Conservation (phyloP, 352 stramenopile species). For the Phytopythium boreale region DNA sequence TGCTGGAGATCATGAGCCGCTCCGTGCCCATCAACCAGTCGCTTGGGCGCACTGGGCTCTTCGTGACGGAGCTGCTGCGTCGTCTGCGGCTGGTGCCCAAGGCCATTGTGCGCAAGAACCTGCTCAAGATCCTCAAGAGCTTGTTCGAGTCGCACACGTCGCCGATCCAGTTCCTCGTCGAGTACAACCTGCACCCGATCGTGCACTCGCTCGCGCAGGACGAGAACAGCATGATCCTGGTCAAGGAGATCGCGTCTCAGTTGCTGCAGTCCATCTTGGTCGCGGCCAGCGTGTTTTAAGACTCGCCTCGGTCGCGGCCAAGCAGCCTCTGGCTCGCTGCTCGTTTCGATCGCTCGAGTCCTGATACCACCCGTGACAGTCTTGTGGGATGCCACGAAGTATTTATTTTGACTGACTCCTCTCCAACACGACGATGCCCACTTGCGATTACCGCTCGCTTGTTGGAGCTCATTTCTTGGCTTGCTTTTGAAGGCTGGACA, state of each 20-base stretch:
- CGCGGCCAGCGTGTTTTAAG: conserved; percentile 55
- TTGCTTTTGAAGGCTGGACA: conserved; percentile 41
- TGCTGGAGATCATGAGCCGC: conserved; percentile 76
- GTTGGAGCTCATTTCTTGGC: conserved; percentile 23
- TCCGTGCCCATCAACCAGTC: conserved; percentile 81
- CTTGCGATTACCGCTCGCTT: conserved; percentile 11
- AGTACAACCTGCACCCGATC: conserved; percentile 85
- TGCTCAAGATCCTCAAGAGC: conserved; percentile 91
- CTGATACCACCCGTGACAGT: background rate
- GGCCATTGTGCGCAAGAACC: conserved; percentile 88
- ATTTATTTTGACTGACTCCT: conserved; percentile 23
- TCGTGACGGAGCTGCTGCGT: conserved; percentile 82
- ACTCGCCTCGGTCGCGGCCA: background rate
- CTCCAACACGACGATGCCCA: background rate
- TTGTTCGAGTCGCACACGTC: conserved; percentile 88
- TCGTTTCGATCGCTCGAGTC: background rate
- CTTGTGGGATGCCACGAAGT: conserved; percentile 11
- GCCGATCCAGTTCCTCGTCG: conserved; percentile 82
- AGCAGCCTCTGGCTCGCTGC: background rate
- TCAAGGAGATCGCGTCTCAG: conserved; percentile 88
- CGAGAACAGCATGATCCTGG: conserved; percentile 88
- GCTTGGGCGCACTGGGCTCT: conserved; percentile 80
- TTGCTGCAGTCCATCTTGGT: conserved; percentile 80
- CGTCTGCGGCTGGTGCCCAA: conserved; percentile 79
- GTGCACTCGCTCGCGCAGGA: conserved; percentile 81